Evolutionary conservation across 768 basidiomycete species (phyloP).

Genomic region (Russula sp.): DNA sequence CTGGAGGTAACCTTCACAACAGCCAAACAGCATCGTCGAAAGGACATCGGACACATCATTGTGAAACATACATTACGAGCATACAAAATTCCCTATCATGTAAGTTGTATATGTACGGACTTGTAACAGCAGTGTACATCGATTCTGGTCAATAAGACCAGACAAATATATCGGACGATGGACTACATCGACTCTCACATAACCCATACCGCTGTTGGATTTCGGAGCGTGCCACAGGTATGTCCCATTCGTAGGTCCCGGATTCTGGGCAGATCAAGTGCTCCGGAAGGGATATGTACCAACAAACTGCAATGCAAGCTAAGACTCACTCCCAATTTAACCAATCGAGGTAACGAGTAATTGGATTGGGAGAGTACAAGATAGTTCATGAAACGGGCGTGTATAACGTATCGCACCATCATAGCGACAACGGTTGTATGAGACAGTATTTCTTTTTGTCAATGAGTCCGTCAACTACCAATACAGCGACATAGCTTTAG

Average conservation of each 20-base stretch:
- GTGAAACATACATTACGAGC: not conserved
- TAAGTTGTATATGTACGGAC: not conserved
- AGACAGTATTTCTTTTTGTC: conserved; percentile 2
- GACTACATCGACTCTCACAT: not conserved
- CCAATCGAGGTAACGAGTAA: not conserved
- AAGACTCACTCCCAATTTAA: not conserved
- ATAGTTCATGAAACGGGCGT: conserved; percentile 17
- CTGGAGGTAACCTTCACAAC: too few relatives aligned
- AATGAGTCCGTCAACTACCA: conserved; percentile 12
- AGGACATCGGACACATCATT: not conserved
- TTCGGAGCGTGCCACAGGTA: too few relatives aligned
- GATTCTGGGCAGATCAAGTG: too few relatives aligned
- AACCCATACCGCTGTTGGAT: too few relatives aligned
- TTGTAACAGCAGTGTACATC: not conserved
- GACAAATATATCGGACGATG: not conserved
- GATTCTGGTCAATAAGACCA: not conserved
- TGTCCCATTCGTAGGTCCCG: too few relatives aligned
- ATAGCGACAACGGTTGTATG: conserved; percentile 11
- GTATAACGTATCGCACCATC: conserved; percentile 17
- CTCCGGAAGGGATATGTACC: too few relatives aligned
- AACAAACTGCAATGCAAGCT: too few relatives aligned
- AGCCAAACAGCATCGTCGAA: not conserved
- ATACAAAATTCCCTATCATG: not conserved
- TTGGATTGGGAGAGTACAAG: conserved; percentile 1
- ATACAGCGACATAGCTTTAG: conserved; percentile 17